Percentiles rank a stretch among this genome's conserved stretches.
Evolutionary conservation across 73 alveolate genomes (phyloP).

Genomic region (Stentor roeselii): DNA sequence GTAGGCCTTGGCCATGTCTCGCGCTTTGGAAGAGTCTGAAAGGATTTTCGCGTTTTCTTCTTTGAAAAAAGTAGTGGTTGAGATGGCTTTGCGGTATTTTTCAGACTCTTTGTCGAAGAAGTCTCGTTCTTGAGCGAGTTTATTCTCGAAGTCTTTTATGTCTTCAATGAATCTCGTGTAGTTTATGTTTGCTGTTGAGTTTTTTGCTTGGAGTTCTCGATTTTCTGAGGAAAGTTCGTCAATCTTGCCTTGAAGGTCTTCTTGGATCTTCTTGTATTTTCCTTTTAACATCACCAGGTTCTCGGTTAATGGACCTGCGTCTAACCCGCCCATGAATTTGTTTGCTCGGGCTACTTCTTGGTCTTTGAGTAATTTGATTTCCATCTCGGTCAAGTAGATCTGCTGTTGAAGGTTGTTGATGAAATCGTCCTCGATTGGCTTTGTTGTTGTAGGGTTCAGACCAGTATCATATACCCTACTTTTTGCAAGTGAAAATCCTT

Average conservation of each 20-base stretch:
- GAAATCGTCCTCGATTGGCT: background rate
- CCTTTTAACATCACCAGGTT: background rate
- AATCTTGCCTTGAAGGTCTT: background rate
- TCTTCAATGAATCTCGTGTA: background rate
- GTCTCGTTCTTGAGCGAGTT: background rate
- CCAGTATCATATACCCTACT: background rate
- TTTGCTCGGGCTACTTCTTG: background rate
- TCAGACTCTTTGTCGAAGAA: background rate
- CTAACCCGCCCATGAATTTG: slow-evolving; percentile 24
- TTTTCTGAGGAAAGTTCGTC: background rate
- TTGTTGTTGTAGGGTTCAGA: background rate
- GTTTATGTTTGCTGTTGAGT: background rate
- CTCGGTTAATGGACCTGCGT: slow-evolving; percentile 20
- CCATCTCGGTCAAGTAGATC: slow-evolving; percentile 6
- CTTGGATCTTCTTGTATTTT: slow-evolving; percentile 6
- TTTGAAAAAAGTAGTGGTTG: background rate
- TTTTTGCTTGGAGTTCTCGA: slow-evolving; percentile 8
- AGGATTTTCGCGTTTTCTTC: slow-evolving; percentile 28
- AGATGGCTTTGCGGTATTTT: slow-evolving; percentile 19
- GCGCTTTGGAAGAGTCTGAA: background rate
- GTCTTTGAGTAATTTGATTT: background rate
- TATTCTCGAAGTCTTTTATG: background rate
- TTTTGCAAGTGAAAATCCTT: background rate
- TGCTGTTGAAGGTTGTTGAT: slow-evolving; percentile 27
- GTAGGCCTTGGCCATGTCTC: slow-evolving; percentile 18